These are phyloP conservation scores for Immersiella caudata DNA, from an alignment of 495 filamentous ascomycete species.

Conservation along the genomic window DNA sequence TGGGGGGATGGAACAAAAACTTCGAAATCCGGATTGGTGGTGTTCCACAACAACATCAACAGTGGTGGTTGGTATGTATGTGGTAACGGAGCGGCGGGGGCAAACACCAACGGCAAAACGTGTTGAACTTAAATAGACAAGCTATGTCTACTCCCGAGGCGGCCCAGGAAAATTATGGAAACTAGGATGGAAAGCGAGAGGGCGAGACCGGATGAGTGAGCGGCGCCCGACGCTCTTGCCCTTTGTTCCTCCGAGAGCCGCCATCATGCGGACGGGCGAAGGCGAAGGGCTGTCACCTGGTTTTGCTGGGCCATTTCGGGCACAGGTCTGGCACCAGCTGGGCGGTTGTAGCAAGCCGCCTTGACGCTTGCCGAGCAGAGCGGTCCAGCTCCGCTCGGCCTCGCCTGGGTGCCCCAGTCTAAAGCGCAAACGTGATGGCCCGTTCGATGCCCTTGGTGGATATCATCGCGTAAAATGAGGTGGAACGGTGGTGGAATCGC, in stretches of 20 bases:
- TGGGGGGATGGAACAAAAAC: conserved; percentile 7
- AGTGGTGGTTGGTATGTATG: not conserved
- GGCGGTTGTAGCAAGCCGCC: not conserved
- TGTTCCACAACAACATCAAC: conserved; percentile 5
- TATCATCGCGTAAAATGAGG: conserved; percentile 20
- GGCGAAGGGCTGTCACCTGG: conserved; percentile 15
- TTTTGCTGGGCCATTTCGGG: not conserved
- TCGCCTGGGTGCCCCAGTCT: conserved; percentile 13
- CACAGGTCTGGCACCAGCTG: not conserved
- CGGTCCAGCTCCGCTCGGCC: conserved; percentile 3
- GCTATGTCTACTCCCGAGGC: not conserved
- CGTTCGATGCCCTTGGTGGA: conserved; percentile 13
- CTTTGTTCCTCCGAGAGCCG: conserved; percentile 6
- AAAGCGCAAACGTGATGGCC: not conserved
- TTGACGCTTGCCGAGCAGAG: conserved; percentile 10
- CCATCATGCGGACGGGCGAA: conserved; percentile 9
- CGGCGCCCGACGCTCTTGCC: conserved; percentile 7
- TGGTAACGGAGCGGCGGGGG: not conserved
- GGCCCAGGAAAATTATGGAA: not conserved
- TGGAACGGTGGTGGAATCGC: conserved; percentile 18
- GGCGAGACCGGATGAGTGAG: conserved; percentile 5
- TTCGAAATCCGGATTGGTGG: not conserved
- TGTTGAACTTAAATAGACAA: conserved; percentile 11
- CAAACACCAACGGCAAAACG: conserved; percentile 12
- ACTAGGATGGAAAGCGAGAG: conserved; percentile 8